A percentile compares a stretch with the other conserved stretches of the same genome.
phyloP scores from a whole-genome alignment of 345 rosid species.

The Populus pruinosa region DNA sequence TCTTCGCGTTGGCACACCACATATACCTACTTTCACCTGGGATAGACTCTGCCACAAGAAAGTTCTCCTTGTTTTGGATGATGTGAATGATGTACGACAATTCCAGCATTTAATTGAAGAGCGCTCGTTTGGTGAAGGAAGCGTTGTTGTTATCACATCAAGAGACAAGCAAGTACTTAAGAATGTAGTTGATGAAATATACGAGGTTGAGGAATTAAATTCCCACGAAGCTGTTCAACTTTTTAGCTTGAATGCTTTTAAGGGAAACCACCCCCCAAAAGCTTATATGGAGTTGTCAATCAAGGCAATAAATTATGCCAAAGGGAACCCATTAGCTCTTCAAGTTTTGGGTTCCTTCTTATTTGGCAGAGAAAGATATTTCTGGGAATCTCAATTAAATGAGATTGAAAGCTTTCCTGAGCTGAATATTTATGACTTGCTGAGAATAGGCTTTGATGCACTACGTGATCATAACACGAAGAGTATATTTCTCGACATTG shows the following conservation, averaged over 20 bases:
- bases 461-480: background rate
- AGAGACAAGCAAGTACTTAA: background rate
- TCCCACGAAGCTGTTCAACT: background rate
- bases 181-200: background rate
- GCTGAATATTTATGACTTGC: background rate
- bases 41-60: background rate
- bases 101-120: background rate
- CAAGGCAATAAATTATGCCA: background rate
- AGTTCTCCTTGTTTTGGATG: constrained; percentile 6
- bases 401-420: background rate
- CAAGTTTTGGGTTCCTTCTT: constrained; percentile 8
- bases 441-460: background rate
- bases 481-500: constrained; percentile 1
- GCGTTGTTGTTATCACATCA: background rate
- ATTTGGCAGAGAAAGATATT: background rate
- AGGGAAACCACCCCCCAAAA: background rate
- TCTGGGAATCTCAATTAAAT: background rate
- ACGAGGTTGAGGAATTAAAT: background rate
- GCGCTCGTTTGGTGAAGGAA: background rate
- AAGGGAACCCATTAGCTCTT: constrained; percentile 13
- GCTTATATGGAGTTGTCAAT: background rate
- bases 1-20: too few relatives aligned
- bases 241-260: constrained; percentile 5
- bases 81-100: background rate
- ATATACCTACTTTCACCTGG: background rate